Evolutionary conservation across 352 stramenopile genomes (phyloP), one percentile per base, ranked within the genome.

Genomic region (Phytopythium litorale): DNA sequence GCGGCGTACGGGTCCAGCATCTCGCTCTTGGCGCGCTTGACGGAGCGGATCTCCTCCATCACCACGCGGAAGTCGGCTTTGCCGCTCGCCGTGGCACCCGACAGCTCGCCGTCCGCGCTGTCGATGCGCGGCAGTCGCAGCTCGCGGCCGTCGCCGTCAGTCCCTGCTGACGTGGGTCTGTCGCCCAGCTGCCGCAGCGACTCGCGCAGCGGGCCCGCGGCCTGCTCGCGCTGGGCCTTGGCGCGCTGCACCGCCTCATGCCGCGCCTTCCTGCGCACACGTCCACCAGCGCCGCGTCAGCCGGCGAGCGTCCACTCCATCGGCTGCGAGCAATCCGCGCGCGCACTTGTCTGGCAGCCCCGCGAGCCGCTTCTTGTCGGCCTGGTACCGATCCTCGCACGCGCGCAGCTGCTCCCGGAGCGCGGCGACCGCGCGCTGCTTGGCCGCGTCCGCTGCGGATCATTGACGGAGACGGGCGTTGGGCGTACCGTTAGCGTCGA

Each of bases 301-400:
- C 18, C 35, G 9, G 33, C 33, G 49, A 42, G 5, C 25, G 28
- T 46, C 45, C 18, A 3, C 28, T n/a, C n/a, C n/a, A n/a, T 9
- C 28, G 35, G 1, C 15, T 35, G n/a, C 1, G 64, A 55, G 7
- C 21, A 15, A n/a, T n/a, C 7, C 8, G 28, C 7, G 1, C 35
- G 68, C 72, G 30, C 48, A 88, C 76, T 87, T 87, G 73, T 89
- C 75, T 19, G 64, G 66, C n/a, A 89, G 70, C 2, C 21, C 35
- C 18, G 77, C 59, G 23, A 87, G 52, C 9, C 55, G 48, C 62
- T 87, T 89, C 71, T 86, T 87, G 11, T 70, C 60, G 9, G 50
- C 48, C 56, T 84, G 78, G 46, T 75, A 86, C 25, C 64, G 55
- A 4, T 60, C 60, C 38, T 87, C 74, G 50, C 85, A 43, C 11